Evolutionary conservation across 75 land plant genomes (phyloP).

Genomic region (Chamaecyparis obtusa): DNA sequence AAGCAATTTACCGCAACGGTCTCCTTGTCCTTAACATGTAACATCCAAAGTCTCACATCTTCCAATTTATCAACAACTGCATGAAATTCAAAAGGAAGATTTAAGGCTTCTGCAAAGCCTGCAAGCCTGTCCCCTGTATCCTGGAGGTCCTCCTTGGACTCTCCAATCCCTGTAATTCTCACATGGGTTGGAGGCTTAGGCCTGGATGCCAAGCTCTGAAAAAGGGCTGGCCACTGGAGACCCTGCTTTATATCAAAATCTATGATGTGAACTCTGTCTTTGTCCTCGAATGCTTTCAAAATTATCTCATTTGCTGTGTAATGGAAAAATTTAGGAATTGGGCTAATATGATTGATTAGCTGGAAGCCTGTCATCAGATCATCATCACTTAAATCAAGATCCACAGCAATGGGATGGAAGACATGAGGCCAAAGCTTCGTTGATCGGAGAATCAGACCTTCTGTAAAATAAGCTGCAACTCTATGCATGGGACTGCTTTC

Average conservation of each 20-base stretch:
- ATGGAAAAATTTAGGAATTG: constrained; percentile 80
- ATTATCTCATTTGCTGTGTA: constrained; percentile 80
- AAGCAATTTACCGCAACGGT: constrained; percentile 86
- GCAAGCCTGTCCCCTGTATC: constrained; percentile 84
- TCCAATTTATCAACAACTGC: constrained; percentile 83
- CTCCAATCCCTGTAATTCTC: constrained; percentile 87
- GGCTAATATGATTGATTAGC: constrained; percentile 71
- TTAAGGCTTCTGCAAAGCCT: constrained; percentile 69
- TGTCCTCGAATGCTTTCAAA: constrained; percentile 83
- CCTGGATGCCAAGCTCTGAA: constrained; percentile 77
- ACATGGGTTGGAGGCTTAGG: constrained; percentile 75
- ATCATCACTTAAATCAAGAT: constrained; percentile 43
- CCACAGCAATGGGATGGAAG: constrained; percentile 46
- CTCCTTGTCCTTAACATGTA: constrained; percentile 88
- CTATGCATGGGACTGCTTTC: constrained; percentile 57
- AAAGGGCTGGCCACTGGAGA: constrained; percentile 91
- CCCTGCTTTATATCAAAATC: constrained; percentile 98
- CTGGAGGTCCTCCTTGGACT: constrained; percentile 78
- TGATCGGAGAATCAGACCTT: constrained; percentile 72
- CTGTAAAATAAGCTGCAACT: constrained; percentile 81
- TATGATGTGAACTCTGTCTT: constrained; percentile 79
- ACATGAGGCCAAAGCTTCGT: constrained; percentile 74
- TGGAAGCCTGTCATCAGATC: constrained; percentile 51
- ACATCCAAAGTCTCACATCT: constrained; percentile 97
- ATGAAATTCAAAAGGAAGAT: constrained; percentile 80